phyloP scores from a whole-genome alignment of 2,329 filamentous ascomycete genomes.

The Aspergillus piperis region DNA sequence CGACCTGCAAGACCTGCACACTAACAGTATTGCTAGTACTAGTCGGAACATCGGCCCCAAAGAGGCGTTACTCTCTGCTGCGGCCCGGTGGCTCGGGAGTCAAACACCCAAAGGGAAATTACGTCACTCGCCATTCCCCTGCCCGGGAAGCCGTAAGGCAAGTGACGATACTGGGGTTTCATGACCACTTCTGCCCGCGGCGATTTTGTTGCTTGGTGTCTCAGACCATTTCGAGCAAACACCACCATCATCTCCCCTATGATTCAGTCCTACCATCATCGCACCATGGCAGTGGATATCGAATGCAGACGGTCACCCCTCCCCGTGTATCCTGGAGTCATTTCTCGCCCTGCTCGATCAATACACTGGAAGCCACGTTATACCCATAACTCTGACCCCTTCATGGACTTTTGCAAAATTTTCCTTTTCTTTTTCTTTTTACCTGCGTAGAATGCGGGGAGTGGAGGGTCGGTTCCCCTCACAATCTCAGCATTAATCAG shows the following conservation, averaged over 20 bases:
- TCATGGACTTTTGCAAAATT: background rate
- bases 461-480: background rate
- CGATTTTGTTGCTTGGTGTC: background rate
- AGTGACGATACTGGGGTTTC: slow-evolving; percentile 5
- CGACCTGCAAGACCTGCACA: background rate
- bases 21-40: background rate
- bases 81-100: slow-evolving; percentile 19
- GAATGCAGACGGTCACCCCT: background rate
- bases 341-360: background rate
- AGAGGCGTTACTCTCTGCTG: slow-evolving; percentile 20
- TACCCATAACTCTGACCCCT: background rate
- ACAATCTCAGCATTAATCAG: background rate
- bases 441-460: slow-evolving; percentile 5
- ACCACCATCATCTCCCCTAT: background rate
- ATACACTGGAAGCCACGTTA: background rate
- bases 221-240: background rate
- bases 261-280: slow-evolving; percentile 2
- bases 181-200: background rate
- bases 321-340: background rate
- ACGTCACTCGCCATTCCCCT: slow-evolving; percentile 2
- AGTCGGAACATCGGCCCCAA: slow-evolving; percentile 18
- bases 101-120: slow-evolving; percentile 1
- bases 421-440: background rate
- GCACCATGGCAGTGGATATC: background rate
- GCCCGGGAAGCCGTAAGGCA: background rate